A percentile compares a stretch with the other conserved stretches of the same genome.
Evolutionary conservation across 202 grass and related monocot genomes (phyloP).

Genomic region (Eragrostis tef): DNA sequence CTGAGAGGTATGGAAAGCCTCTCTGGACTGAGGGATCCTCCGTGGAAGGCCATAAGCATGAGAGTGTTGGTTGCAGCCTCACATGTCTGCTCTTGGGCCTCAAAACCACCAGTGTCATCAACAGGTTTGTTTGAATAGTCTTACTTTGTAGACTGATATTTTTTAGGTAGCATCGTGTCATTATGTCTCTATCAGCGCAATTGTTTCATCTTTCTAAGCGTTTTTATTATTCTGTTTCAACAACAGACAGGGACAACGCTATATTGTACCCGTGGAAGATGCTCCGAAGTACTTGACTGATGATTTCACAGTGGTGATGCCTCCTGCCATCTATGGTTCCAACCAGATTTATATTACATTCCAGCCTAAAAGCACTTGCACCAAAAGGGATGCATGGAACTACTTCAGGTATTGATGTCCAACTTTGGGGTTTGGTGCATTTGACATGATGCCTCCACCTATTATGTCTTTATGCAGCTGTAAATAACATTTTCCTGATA

Average conservation of each 20-base stretch:
- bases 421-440: not conserved
- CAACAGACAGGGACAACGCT: constrained; percentile 47
- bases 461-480: constrained; percentile 12
- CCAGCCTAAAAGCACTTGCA: constrained; percentile 56
- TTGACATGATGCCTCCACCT: constrained; percentile 22
- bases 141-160: constrained; percentile 7
- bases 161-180: constrained; percentile 4
- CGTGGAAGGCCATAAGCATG: constrained; percentile 57
- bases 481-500: constrained; percentile 7
- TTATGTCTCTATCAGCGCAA: not conserved
- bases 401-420: constrained; percentile 66
- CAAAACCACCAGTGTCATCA: constrained; percentile 48
- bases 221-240: constrained; percentile 38
- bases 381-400: constrained; percentile 40
- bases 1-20: constrained; percentile 46
- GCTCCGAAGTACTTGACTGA: constrained; percentile 41
- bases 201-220: not conserved
- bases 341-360: constrained; percentile 71
- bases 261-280: constrained; percentile 55
- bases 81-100: constrained; percentile 54
- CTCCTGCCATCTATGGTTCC: constrained; percentile 30
- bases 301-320: constrained; percentile 36
- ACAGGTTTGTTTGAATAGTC: constrained; percentile 48
- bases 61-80: constrained; percentile 45
- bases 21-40: constrained; percentile 49